These are phyloP conservation scores for Stygiomarasmius scandens DNA, from an alignment of 1,284 basidiomycete species.

Conservation along the genomic window DNA sequence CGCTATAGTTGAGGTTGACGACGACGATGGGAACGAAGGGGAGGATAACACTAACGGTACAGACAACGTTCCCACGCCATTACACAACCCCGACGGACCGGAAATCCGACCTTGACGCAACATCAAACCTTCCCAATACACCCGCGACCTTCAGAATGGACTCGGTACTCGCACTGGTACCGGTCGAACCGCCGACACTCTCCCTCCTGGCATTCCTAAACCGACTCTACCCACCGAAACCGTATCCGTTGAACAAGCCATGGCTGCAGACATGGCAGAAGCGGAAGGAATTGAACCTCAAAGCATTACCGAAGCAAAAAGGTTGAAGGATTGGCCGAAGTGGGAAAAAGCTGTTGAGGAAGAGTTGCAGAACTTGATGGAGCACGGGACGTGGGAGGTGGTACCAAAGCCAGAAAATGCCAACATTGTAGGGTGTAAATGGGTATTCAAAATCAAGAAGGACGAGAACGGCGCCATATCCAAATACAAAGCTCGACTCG, in stretches of 20 bases:
- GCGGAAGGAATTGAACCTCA: not conserved
- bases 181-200: not conserved
- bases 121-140: too few relatives aligned
- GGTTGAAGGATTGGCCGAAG: not conserved
- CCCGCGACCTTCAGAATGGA: too few relatives aligned
- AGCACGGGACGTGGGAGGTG: constrained; percentile 28
- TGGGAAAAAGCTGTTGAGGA: constrained; percentile 34
- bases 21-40: not conserved
- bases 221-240: too few relatives aligned
- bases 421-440: constrained; percentile 30
- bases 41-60: not conserved
- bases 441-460: constrained; percentile 39
- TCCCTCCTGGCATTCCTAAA: not conserved
- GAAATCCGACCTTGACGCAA: too few relatives aligned
- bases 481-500: constrained; percentile 38
- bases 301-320: not conserved
- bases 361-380: constrained; percentile 26
- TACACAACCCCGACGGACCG: too few relatives aligned
- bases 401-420: constrained; percentile 21
- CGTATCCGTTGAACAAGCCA: too few relatives aligned
- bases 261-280: not conserved
- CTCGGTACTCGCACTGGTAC: too few relatives aligned
- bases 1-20: not conserved
- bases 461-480: constrained; percentile 30
- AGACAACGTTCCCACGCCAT: too few relatives aligned